Base-by-base conservation (phyloP, 2,329 filamentous ascomycete species). In the Trichoderma polysporum region DNA sequence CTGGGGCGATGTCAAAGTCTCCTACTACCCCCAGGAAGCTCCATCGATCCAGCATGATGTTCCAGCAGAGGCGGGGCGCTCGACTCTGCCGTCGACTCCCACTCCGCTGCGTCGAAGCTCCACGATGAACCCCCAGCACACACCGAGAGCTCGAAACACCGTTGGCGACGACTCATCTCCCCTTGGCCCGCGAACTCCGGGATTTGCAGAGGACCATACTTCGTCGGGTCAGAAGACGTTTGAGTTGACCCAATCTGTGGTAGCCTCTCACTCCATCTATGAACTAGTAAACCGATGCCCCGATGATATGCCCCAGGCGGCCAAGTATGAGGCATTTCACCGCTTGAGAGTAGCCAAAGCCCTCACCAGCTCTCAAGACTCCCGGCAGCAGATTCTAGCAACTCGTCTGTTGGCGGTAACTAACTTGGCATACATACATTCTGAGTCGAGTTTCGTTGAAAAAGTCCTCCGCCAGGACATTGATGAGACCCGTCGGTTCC, bases 361-460 rank as follows among this genome's bases (percentile, higher is more conserved):
- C 15, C 83, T 99, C 66, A 83, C 87, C 35, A 85, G 84, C 1
- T 89, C 91, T 0, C 76, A 84, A 13, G 84, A 89, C 67, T 86
- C 86, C 25, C 88, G 93, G 52, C 91, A 93, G 74, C 86, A 91
- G 72, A 88, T 94, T 17, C 83, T 99, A 57, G 88, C 91, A 39
- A 88, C 94, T 62, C 91, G 94, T 35, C 83, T 98, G 41, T 83
- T 99, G 49, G 93, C 94, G 15, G 90, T 98, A 68, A 91, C 92
- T 27, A 99, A 98, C 73, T 79, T 99, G 69, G 92, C 93, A 2
- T 97, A 97, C 76, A 92, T 98, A 64, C 90, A 96, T 71, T 85
- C 86, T 2, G 96, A 99, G 74, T 81, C 85, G 4, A 87, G 88
- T n/a, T 97, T 99, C 73, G 84, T 93, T 52, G 90, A 94, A 69